Evolutionary conservation across 441 rosid genomes (phyloP).

Genomic region (Adansonia madagascariensis): DNA sequence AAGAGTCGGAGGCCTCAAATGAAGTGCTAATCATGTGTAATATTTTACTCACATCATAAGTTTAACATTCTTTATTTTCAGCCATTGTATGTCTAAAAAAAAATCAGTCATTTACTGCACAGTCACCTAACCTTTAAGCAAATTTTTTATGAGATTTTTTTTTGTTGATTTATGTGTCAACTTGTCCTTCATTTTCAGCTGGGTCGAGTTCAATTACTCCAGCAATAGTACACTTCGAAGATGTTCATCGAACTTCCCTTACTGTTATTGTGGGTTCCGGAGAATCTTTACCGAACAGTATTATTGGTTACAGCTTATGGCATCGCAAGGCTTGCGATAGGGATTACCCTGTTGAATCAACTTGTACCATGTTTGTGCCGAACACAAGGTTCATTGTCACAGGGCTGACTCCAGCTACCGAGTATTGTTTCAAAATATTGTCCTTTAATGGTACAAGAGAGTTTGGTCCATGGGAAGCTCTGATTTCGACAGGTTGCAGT

Average conservation of each 20-base stretch:
- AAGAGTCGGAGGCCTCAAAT: neutral
- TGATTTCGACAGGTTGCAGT: constrained; percentile 49
- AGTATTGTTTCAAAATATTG: constrained; percentile 66
- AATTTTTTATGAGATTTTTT: neutral
- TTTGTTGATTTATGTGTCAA: constrained; percentile 6
- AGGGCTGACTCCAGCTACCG: constrained; percentile 65
- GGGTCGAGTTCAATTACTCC: constrained; percentile 41
- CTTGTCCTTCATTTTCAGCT: constrained; percentile 29
- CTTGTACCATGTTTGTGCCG: constrained; percentile 55
- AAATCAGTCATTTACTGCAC: neutral
- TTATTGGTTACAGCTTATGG: constrained; percentile 58
- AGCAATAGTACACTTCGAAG: constrained; percentile 57
- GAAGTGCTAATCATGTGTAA: neutral
- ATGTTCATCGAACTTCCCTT: constrained; percentile 60
- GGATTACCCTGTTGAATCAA: constrained; percentile 59
- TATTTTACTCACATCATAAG: neutral
- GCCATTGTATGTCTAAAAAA: no score
- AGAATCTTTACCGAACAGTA: constrained; percentile 39
- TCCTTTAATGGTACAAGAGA: constrained; percentile 50
- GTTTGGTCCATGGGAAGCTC: constrained; percentile 55
- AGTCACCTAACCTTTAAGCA: neutral
- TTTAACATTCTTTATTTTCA: neutral
- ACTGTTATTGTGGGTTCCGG: constrained; percentile 56
- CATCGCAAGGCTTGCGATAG: constrained; percentile 55
- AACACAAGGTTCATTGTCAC: constrained; percentile 57